Percentiles rank a stretch among this genome's conserved stretches.
Evolutionary conservation across 2,329 filamentous ascomycete species (phyloP).

Genomic region (Paraphaeosphaeria sporulosa): DNA sequence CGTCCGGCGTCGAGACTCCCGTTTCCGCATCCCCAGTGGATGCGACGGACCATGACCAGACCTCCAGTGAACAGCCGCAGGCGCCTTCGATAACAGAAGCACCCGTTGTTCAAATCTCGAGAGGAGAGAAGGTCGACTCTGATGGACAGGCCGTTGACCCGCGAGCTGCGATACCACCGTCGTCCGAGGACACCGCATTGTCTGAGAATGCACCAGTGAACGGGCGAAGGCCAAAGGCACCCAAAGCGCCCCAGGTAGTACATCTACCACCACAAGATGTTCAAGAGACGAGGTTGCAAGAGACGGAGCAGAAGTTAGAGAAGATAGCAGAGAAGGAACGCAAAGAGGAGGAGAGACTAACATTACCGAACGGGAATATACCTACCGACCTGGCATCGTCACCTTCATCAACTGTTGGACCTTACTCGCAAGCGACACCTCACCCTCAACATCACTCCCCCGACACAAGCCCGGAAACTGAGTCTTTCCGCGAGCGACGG

Average conservation of each 20-base stretch:
- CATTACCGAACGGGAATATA: constrained; percentile 32
- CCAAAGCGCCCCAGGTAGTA: constrained; percentile 46
- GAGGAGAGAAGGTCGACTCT: constrained; percentile 11
- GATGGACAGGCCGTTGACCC: constrained; percentile 35
- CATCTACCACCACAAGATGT: constrained; percentile 60
- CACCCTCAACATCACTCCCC: constrained; percentile 72
- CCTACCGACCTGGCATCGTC: constrained; percentile 52
- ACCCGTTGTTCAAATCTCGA: constrained; percentile 24
- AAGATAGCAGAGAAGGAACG: constrained; percentile 45
- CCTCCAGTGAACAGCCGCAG: constrained; percentile 16
- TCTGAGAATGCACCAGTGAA: constrained; percentile 28
- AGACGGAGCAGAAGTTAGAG: constrained; percentile 51
- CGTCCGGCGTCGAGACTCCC: constrained; percentile 19
- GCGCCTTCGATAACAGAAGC: constrained; percentile 15
- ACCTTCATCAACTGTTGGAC: constrained; percentile 71
- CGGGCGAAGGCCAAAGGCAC: constrained; percentile 19
- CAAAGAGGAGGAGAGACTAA: constrained; percentile 49
- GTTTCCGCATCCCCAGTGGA: constrained; percentile 20
- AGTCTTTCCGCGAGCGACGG: constrained; percentile 51
- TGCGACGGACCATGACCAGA: constrained; percentile 25
- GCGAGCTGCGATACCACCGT: constrained; percentile 35
- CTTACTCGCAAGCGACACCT: constrained; percentile 77
- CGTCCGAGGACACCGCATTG: constrained; percentile 41
- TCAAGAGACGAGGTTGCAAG: constrained; percentile 56
- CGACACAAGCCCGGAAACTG: constrained; percentile 77